Percentiles rank a stretch among this genome's conserved stretches.
These are phyloP conservation scores for Fusarium domesticum DNA, from an alignment of 2,329 filamentous ascomycete genomes.

Conservation along the genomic window DNA sequence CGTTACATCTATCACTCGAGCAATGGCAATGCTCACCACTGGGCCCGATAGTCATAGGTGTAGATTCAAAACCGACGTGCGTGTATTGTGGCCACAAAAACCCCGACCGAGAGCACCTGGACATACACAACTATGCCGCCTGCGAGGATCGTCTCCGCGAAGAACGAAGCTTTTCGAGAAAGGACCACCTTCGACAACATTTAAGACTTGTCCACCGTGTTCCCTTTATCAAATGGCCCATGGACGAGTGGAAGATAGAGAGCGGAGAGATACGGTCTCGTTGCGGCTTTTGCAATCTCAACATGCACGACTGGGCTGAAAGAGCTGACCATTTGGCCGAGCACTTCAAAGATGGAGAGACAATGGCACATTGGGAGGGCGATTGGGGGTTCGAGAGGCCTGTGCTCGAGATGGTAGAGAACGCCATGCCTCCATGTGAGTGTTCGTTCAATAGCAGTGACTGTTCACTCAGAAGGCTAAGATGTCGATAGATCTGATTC, in stretches of 20 bases:
- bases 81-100: constrained; percentile 37
- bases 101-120: constrained; percentile 34
- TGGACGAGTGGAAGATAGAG: constrained; percentile 38
- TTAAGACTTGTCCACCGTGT: constrained; percentile 40
- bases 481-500: constrained; percentile 34
- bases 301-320: constrained; percentile 37
- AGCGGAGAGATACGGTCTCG: constrained; percentile 37
- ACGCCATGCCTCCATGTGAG: constrained; percentile 42
- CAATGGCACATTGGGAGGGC: constrained; percentile 45
- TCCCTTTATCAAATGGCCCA: constrained; percentile 45
- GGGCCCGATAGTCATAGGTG: constrained; percentile 40
- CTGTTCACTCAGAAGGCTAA: not conserved
- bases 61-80: constrained; percentile 25
- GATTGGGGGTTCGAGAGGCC: constrained; percentile 41
- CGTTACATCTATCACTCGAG: constrained; percentile 45
- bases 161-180: constrained; percentile 43
- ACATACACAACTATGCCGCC: constrained; percentile 38
- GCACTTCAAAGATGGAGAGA: constrained; percentile 41
- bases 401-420: constrained; percentile 38
- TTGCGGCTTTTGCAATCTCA: constrained; percentile 41
- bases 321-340: constrained; percentile 40
- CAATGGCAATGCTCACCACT: constrained; percentile 44
- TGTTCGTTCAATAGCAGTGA: not conserved
- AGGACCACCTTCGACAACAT: constrained; percentile 45
- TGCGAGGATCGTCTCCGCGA: constrained; percentile 40